phyloP scores from a whole-genome alignment of 2,329 filamentous ascomycete genomes.

The Colletotrichum gigasporum region DNA sequence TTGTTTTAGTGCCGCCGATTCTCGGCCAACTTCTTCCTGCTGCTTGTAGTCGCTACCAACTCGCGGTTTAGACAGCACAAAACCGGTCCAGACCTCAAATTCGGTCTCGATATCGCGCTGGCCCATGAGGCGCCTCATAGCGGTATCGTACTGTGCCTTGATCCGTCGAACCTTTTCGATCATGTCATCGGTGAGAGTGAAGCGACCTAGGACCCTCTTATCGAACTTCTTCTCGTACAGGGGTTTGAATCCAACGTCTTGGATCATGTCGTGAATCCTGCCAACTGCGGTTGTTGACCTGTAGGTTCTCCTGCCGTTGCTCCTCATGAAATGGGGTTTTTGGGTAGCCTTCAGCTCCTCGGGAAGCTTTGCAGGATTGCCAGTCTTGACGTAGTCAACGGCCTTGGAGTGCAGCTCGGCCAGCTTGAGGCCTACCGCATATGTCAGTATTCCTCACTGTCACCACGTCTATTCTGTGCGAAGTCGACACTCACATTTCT shows the following conservation, averaged over 20 bases:
- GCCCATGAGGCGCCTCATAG: conserved; percentile 81
- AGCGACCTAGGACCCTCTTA: conserved; percentile 73
- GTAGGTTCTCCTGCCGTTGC: conserved; percentile 65
- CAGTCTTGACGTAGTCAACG: conserved; percentile 95
- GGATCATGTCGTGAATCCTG: conserved; percentile 81
- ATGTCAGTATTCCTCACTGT: neutral
- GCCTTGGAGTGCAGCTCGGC: conserved; percentile 87
- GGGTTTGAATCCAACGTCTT: conserved; percentile 73
- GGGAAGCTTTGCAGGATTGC: conserved; percentile 76
- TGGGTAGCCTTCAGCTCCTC: conserved; percentile 64
- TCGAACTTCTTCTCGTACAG: conserved; percentile 81
- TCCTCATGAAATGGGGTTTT: conserved; percentile 93
- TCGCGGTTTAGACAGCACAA: conserved; percentile 79
- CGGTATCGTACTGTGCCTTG: conserved; percentile 81
- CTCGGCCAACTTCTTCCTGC: conserved; percentile 80
- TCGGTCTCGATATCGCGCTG: conserved; percentile 87
- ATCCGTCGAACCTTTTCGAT: conserved; percentile 70
- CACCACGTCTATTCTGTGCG: neutral
- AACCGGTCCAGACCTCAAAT: conserved; percentile 91
- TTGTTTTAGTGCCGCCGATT: conserved; percentile 72
- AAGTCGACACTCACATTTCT: conserved; percentile 65
- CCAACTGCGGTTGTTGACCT: conserved; percentile 78
- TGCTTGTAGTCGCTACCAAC: conserved; percentile 84
- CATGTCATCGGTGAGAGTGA: conserved; percentile 59
- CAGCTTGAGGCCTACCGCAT: conserved; percentile 66